These are phyloP conservation scores for Botryotinia narcissicola DNA, from an alignment of 2,329 filamentous ascomycete species.

Conservation along the genomic window DNA sequence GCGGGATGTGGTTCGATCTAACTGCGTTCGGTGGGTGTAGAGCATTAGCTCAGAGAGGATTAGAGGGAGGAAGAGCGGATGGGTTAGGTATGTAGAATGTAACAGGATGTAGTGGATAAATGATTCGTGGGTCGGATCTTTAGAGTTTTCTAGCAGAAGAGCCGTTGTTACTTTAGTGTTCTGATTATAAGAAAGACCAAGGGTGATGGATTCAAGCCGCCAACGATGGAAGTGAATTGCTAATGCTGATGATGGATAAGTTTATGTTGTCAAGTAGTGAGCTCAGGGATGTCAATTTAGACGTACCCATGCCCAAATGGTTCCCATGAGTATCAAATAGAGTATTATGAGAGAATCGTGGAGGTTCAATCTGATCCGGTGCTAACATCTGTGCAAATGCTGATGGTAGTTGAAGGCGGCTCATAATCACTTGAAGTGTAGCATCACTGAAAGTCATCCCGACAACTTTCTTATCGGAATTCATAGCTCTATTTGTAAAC, in stretches of 20 bases:
- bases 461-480: not conserved
- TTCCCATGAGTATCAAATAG: constrained; percentile 9
- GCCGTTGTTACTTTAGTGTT: not conserved
- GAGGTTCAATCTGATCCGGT: constrained; percentile 15
- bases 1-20: not conserved
- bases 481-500: constrained; percentile 3
- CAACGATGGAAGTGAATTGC: constrained; percentile 9
- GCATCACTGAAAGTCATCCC: constrained; percentile 11
- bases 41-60: constrained; percentile 6
- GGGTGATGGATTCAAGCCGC: constrained; percentile 9
- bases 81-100: not conserved
- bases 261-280: no score
- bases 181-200: constrained; percentile 5
- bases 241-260: not conserved
- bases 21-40: not conserved
- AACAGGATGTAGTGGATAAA: constrained; percentile 3
- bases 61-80: constrained; percentile 7
- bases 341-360: constrained; percentile 11
- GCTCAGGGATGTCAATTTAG: no score
- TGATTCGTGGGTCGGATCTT: not conserved
- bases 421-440: not conserved
- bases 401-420: not conserved
- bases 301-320: constrained; percentile 5
- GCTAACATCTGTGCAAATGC: constrained; percentile 15
- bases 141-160: not conserved